Evolutionary conservation across 768 basidiomycete species (phyloP).

Genomic region (Gymnopilus junonius): DNA sequence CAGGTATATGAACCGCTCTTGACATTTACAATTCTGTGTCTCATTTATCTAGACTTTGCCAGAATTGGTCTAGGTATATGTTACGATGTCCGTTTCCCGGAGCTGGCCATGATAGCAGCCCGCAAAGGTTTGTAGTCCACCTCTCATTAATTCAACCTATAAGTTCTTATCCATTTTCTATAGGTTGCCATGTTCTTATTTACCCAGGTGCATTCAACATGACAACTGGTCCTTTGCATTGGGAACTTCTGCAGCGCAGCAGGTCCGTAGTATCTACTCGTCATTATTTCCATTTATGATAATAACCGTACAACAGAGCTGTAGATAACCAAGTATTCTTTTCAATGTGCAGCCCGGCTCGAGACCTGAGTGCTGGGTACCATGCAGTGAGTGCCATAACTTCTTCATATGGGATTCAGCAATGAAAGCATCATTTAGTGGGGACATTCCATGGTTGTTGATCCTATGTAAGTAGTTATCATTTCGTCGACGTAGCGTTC

Average conservation of each 20-base stretch:
- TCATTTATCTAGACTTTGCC: conserved; percentile 75
- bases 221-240: conserved; percentile 95
- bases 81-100: conserved; percentile 95
- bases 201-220: conserved; percentile 96
- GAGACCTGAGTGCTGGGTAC: conserved; percentile 80
- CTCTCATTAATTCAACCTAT: not conserved
- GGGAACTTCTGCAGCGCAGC: conserved; percentile 89
- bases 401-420: not conserved
- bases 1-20: conserved; percentile 52
- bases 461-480: conserved; percentile 70
- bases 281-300: not conserved
- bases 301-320: conserved; percentile 58
- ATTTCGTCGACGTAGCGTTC: not conserved
- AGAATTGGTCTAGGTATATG: conserved; percentile 96
- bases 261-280: conserved; percentile 52
- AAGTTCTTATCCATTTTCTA: not conserved
- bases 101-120: conserved; percentile 89
- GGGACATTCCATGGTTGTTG: conserved; percentile 91
- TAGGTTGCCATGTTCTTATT: conserved; percentile 86
- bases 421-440: conserved; percentile 50
- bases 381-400: conserved; percentile 69
- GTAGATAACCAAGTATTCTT: conserved; percentile 98
- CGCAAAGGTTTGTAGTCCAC: conserved; percentile 64
- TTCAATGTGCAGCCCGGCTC: conserved; percentile 94
- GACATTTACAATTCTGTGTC: not conserved